Evolutionary conservation across 2,329 filamentous ascomycete species (phyloP).

Genomic region (Pseudopithomyces maydicus): DNA sequence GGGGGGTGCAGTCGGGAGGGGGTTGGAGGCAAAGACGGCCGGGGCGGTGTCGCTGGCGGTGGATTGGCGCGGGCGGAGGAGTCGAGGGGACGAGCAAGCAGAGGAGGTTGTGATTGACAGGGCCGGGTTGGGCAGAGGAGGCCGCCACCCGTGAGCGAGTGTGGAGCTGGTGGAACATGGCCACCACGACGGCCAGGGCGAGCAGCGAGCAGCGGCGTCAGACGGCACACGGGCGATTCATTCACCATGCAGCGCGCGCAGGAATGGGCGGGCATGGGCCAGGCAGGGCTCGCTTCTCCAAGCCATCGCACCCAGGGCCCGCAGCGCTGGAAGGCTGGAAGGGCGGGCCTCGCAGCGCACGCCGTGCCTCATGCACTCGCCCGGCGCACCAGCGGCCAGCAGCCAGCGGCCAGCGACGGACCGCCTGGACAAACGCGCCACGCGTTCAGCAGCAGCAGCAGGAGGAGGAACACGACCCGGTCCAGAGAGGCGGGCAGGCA

Average conservation of each 20-base stretch:
- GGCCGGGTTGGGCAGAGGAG: no score
- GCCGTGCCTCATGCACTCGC: slow-evolving; percentile 22
- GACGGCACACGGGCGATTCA: no score
- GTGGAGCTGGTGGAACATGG: no score
- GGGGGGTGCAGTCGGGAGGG: not conserved
- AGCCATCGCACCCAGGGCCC: slow-evolving; percentile 34
- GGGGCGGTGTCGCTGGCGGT: not conserved
- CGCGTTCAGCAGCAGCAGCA: not conserved
- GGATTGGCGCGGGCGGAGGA: not conserved
- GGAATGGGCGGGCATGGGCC: not conserved
- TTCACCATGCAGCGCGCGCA: no score
- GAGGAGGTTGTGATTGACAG: not conserved
- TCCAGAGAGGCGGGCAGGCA: no score
- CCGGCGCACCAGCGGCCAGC: not conserved
- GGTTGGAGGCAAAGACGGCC: not conserved
- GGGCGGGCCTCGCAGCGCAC: slow-evolving; percentile 16
- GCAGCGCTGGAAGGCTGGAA: slow-evolving; percentile 27
- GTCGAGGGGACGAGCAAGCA: not conserved
- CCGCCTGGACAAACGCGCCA: not conserved
- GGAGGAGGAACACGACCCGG: no score
- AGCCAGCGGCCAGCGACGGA: no score
- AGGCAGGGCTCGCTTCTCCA: not conserved
- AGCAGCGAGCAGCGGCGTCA: no score
- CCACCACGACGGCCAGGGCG: no score
- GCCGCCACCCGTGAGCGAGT: no score